These are phyloP conservation scores for Coemansia asiatica DNA, from an alignment of 192 early-diverging fungal genomes.

Conservation along the genomic window DNA sequence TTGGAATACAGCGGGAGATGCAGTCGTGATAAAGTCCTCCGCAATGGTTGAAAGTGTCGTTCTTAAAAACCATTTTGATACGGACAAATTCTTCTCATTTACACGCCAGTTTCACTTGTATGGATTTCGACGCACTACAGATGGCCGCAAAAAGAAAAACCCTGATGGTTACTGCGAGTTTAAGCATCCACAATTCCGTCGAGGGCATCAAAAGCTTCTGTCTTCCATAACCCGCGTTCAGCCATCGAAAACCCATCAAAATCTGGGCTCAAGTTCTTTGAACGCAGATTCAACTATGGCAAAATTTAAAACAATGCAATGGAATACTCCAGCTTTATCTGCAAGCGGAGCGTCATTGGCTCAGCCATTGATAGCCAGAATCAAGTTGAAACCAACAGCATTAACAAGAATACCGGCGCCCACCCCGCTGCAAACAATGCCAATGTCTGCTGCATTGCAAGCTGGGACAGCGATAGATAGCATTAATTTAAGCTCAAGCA, in stretches of 20 bases:
- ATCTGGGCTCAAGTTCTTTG: too few species aligned
- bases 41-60: constrained; percentile 1
- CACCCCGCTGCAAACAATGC: too few species aligned
- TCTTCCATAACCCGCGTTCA: constrained; percentile 7
- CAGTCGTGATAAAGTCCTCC: constrained; percentile 13
- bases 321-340: too few species aligned
- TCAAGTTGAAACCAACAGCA: too few species aligned
- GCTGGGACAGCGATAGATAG: too few species aligned
- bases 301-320: background rate
- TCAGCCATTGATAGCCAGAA: too few species aligned
- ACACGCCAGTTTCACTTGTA: constrained; percentile 53
- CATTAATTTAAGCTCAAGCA: too few species aligned
- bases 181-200: constrained; percentile 16
- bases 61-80: constrained; percentile 25
- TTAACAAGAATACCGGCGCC: too few species aligned
- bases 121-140: constrained; percentile 34
- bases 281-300: background rate
- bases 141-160: constrained; percentile 40
- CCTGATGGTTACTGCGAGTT: constrained; percentile 15
- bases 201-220: constrained; percentile 18
- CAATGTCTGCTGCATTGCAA: too few species aligned
- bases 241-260: constrained; percentile 1
- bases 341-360: too few species aligned
- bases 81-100: constrained; percentile 32
- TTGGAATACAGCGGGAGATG: constrained; percentile 32